These are phyloP conservation scores for Nymphaea thermarum DNA, from an alignment of 164 flowering plant genomes.

Conservation along the genomic window DNA sequence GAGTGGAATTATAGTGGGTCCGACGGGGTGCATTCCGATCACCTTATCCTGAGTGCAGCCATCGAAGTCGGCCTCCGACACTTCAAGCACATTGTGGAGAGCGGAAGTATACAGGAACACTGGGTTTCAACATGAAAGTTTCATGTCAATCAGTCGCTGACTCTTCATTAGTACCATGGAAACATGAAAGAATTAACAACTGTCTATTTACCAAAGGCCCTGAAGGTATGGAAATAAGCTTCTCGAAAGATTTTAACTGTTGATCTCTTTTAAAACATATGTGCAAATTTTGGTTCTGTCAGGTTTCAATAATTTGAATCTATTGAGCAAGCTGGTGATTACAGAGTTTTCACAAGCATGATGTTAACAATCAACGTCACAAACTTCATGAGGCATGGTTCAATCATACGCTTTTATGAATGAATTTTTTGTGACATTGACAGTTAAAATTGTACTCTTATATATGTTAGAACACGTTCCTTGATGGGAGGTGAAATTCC, in stretches of 20 bases:
- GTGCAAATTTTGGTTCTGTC: neutral
- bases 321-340: too few relatives aligned
- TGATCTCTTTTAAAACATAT: neutral
- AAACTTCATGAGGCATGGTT: too few relatives aligned
- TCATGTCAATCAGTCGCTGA: neutral
- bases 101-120: conserved; percentile 20
- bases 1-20: conserved; percentile 18
- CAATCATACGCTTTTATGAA: too few relatives aligned
- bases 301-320: too few relatives aligned
- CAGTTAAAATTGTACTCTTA: too few relatives aligned
- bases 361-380: too few relatives aligned
- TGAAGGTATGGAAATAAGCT: too few relatives aligned
- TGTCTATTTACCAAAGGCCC: neutral
- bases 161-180: neutral
- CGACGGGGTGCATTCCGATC: conserved; percentile 8
- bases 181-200: neutral
- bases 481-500: too few relatives aligned
- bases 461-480: too few relatives aligned
- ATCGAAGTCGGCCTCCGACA: conserved; percentile 20
- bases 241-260: neutral
- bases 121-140: conserved; percentile 3
- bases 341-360: too few relatives aligned
- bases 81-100: conserved; percentile 22
- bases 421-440: too few relatives aligned
- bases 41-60: conserved; percentile 15